Evolutionary conservation across 257 asterid species (phyloP).

Genomic region (Gentiana straminea): DNA sequence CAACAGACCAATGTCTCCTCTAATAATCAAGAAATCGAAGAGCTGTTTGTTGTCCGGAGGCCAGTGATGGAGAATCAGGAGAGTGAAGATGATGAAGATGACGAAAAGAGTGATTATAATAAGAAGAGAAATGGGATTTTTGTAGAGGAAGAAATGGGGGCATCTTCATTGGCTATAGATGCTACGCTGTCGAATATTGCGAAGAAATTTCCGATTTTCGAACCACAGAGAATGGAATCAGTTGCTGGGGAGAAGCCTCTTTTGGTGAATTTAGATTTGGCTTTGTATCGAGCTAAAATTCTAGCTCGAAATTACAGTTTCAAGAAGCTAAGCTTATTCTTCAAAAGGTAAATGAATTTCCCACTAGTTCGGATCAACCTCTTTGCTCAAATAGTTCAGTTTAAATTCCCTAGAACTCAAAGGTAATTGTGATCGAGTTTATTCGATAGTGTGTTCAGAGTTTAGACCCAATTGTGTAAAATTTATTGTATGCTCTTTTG

Average conservation of each 20-base stretch:
- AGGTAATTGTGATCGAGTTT: too few relatives aligned
- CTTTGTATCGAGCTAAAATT: constrained; percentile 67
- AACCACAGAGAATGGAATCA: constrained; percentile 55
- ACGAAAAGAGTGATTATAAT: constrained; percentile 4
- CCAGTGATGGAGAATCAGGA: constrained; percentile 48
- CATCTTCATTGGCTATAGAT: constrained; percentile 31
- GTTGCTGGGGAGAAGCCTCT: constrained; percentile 57
- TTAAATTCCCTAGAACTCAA: too few relatives aligned
- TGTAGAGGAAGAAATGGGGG: constrained; percentile 13
- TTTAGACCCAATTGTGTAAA: too few relatives aligned
- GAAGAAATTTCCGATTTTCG: constrained; percentile 75
- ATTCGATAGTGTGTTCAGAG: too few relatives aligned
- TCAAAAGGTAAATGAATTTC: constrained; percentile 50
- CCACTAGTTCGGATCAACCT: too few relatives aligned
- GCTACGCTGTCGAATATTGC: constrained; percentile 56
- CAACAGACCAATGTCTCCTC: too few relatives aligned
- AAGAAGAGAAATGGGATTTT: constrained; percentile 7
- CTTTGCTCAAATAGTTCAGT: too few relatives aligned
- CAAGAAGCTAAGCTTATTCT: constrained; percentile 74
- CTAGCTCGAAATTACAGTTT: constrained; percentile 46
- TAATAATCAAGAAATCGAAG: too few relatives aligned
- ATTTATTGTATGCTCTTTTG: too few relatives aligned
- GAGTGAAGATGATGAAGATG: constrained; percentile 23
- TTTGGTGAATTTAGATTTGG: constrained; percentile 74
- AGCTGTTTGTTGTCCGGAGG: constrained; percentile 68